A percentile compares a stretch with the other conserved stretches of the same genome.
Evolutionary conservation across 2,329 filamentous ascomycete genomes (phyloP).

Genomic region (Rachicladosporium sp.): DNA sequence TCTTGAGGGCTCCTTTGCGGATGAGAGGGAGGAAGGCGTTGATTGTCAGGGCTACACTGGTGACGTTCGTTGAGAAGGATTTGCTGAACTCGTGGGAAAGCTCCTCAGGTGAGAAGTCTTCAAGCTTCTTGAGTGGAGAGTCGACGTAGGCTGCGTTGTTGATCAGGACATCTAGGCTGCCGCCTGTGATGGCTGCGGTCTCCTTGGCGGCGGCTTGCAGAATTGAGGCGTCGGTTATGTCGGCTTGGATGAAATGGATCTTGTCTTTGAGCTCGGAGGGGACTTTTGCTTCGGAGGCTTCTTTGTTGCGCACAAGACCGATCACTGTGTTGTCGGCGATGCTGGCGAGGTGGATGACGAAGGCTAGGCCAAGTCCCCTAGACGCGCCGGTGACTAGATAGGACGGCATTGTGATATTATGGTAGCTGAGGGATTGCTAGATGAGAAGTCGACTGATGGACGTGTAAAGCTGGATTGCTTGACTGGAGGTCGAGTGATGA

Average conservation of each 20-base stretch:
- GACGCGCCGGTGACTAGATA: conserved; percentile 24
- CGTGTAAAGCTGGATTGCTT: no score
- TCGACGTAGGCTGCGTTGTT: conserved; percentile 21
- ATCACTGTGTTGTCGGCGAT: conserved; percentile 21
- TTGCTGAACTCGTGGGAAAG: conserved; percentile 11
- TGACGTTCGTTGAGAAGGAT: conserved; percentile 15
- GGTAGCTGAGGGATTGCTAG: no score
- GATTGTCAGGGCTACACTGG: conserved; percentile 15
- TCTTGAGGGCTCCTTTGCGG: conserved; percentile 13
- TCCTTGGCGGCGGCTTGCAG: conserved; percentile 24
- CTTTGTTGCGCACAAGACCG: conserved; percentile 23
- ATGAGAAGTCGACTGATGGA: no score
- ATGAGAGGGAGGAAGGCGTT: conserved; percentile 19
- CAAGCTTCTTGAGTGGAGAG: conserved; percentile 9
- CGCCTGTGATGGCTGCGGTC: conserved; percentile 14
- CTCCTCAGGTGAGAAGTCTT: conserved; percentile 8
- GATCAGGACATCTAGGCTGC: conserved; percentile 19
- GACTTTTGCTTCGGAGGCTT: conserved; percentile 10
- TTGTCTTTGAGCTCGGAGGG: conserved; percentile 23
- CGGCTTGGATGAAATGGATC: conserved; percentile 35
- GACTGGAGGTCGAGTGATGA: no score
- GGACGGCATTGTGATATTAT: conserved; percentile 16
- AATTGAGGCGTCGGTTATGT: conserved; percentile 29
- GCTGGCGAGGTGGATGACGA: conserved; percentile 19
- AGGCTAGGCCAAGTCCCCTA: conserved; percentile 23